phyloP scores from a whole-genome alignment of 2,329 filamentous ascomycete genomes.

The Aspergillus fumigatus region DNA sequence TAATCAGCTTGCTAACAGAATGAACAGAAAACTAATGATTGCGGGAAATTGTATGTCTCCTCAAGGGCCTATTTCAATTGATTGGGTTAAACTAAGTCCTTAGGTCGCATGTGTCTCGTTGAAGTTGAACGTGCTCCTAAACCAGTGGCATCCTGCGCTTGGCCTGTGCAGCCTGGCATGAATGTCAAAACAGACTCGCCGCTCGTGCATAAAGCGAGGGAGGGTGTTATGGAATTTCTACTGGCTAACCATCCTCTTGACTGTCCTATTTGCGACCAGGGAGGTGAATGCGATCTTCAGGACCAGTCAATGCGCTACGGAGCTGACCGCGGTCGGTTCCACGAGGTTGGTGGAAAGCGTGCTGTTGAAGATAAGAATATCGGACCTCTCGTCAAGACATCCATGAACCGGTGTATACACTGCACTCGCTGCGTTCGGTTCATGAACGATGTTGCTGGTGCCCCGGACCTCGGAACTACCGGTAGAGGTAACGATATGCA shows the following conservation, averaged over 20 bases:
- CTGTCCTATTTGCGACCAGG: conserved; percentile 97
- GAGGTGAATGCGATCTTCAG: conserved; percentile 97
- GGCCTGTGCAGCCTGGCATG: conserved; percentile 98
- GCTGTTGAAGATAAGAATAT: conserved; percentile 99
- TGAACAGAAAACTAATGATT: conserved; percentile 85
- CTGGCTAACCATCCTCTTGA: conserved; percentile 94
- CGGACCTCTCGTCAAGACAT: conserved; percentile 95
- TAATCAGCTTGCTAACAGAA: conserved; percentile 21
- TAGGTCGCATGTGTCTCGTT: conserved; percentile 90
- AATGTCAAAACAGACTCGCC: conserved; percentile 98
- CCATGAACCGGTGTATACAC: conserved; percentile 99
- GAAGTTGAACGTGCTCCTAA: conserved; percentile 96
- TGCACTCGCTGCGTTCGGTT: conserved; percentile 98
- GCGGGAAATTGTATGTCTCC: conserved; percentile 75
- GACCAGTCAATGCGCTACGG: conserved; percentile 99
- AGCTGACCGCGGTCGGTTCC: conserved; percentile 91
- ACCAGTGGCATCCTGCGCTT: conserved; percentile 95
- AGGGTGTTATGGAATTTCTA: conserved; percentile 98
- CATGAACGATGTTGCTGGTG: conserved; percentile 93
- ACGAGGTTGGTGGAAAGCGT: conserved; percentile 92
- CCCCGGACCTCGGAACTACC: conserved; percentile 88
- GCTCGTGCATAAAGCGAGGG: conserved; percentile 92
- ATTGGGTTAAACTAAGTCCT: conserved; percentile 3
- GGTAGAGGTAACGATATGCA: conserved; percentile 96
- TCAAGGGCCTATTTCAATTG: neutral